These are phyloP conservation scores for Saccharum officinarum DNA, from an alignment of 176 grass and related monocot species.

Conservation along the genomic window DNA sequence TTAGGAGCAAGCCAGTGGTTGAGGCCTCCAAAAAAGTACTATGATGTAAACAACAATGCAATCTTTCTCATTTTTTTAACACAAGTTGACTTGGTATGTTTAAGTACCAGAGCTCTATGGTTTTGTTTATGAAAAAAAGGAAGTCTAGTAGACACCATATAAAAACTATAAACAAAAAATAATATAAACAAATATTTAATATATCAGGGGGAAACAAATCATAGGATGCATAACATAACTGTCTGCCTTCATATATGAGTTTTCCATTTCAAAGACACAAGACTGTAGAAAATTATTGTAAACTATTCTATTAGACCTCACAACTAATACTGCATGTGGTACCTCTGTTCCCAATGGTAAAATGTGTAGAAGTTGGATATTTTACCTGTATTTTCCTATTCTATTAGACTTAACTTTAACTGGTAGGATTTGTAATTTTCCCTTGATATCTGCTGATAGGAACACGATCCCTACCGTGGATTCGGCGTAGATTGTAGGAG, in stretches of 20 bases:
- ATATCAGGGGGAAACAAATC: neutral
- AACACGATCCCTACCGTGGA: too few species aligned
- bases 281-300: neutral
- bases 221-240: neutral
- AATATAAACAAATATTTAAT: neutral
- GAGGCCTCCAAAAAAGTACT: neutral
- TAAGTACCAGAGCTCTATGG: neutral
- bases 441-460: neutral
- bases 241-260: neutral
- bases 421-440: neutral
- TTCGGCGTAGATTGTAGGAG: too few species aligned
- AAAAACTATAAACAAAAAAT: neutral
- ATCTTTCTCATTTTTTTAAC: neutral
- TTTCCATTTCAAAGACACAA: neutral
- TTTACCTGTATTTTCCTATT: neutral
- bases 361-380: neutral
- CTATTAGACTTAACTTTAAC: neutral
- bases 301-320: neutral
- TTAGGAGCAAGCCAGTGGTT: neutral
- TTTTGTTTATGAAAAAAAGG: neutral
- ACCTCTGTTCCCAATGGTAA: neutral
- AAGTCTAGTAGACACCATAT: neutral
- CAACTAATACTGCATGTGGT: neutral
- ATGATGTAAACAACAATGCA: neutral
- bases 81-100: neutral